Base-by-base conservation (phyloP, 768 basidiomycete species). In the Clitopilus hobsonii region DNA sequence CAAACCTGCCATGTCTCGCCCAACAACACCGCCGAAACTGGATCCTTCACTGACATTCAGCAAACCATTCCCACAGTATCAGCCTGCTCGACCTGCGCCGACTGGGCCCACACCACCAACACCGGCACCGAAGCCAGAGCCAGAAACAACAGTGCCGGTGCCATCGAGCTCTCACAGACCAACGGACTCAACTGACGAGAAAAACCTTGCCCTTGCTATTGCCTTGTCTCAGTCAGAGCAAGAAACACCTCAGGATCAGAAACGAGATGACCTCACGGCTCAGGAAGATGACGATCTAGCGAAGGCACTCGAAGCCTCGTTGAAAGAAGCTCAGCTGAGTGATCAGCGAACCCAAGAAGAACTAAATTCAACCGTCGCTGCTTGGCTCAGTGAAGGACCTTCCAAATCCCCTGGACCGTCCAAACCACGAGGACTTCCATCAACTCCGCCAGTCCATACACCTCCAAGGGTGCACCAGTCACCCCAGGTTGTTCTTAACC, bases 221-320 rank as follows among this genome's bases (percentile, higher is more conserved):
- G 80, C 76, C 14, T 59, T 84, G 49, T 79, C 83, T 1, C 71
- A 79, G 54, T 78, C 79, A 16, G 80, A 81, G 48, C 70, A 74
- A 6, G 56, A 56, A 14, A n/a, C n/a, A n/a, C 61, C 69, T 30
- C 65, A 68, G 50, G 61, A 71, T 58, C 63, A 63, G 24, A 53
- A 66, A 27, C 67, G 70, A 49, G 68, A 72, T 22, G 69, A 71
- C 49, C 56, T 78, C 16, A 61, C 57, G 5, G 65, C 57, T 53
- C 75, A 78, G 58, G 88, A 91, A 63, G 86, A 89, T 55, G 82
- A 83, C 26, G 85, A 89, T 38, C 71, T 91, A 13, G 81, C 80
- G 20, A 75, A 74, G 57, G 89, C 88, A 0, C 60, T 91, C 55
- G 76, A 81, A 59, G 78, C 78, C 56, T 87, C 85, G 1, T 57